phyloP scores from a whole-genome alignment of 2,329 filamentous ascomycete genomes.

The Pseudofabraea citricarpa region DNA sequence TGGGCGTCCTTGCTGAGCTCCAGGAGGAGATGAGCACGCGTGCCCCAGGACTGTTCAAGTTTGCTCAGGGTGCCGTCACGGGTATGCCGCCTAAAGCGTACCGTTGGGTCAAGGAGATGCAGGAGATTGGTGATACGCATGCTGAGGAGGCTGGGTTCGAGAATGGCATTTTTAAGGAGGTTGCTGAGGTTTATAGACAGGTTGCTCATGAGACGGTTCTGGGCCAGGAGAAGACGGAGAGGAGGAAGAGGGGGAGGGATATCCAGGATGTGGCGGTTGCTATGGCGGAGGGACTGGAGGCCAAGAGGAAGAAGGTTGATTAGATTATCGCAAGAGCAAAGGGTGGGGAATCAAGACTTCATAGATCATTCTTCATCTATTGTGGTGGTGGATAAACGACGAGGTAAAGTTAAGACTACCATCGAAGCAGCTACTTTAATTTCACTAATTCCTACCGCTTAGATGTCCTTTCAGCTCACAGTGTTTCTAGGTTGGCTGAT shows the following conservation, averaged over 20 bases:
- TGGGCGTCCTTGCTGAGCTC: slow-evolving; percentile 59
- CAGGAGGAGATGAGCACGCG: slow-evolving; percentile 47
- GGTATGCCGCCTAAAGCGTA: slow-evolving; percentile 71
- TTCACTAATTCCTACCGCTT: too few relatives aligned
- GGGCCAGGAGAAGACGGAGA: slow-evolving; percentile 52
- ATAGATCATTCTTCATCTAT: too few relatives aligned
- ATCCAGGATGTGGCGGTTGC: slow-evolving; percentile 51
- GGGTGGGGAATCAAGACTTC: too few relatives aligned
- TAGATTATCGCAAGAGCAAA: too few relatives aligned
- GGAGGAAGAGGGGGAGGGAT: slow-evolving; percentile 50
- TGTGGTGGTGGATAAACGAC: too few relatives aligned
- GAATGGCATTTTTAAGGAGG: slow-evolving; percentile 49
- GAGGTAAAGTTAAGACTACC: too few relatives aligned
- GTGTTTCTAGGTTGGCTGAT: too few relatives aligned
- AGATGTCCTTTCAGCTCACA: too few relatives aligned
- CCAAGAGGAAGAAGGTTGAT: slow-evolving; percentile 35
- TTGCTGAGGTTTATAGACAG: slow-evolving; percentile 55
- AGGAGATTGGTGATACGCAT: slow-evolving; percentile 66
- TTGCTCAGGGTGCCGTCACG: slow-evolving; percentile 46
- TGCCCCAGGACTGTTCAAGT: slow-evolving; percentile 40
- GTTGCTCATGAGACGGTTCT: slow-evolving; percentile 59
- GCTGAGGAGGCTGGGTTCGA: slow-evolving; percentile 39
- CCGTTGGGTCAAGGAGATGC: slow-evolving; percentile 74
- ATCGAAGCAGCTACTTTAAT: too few relatives aligned
- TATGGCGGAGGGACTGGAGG: slow-evolving; percentile 42